Conservation (phyloP, 139 green algal species). For the Haematococcus lacustris region DNA sequence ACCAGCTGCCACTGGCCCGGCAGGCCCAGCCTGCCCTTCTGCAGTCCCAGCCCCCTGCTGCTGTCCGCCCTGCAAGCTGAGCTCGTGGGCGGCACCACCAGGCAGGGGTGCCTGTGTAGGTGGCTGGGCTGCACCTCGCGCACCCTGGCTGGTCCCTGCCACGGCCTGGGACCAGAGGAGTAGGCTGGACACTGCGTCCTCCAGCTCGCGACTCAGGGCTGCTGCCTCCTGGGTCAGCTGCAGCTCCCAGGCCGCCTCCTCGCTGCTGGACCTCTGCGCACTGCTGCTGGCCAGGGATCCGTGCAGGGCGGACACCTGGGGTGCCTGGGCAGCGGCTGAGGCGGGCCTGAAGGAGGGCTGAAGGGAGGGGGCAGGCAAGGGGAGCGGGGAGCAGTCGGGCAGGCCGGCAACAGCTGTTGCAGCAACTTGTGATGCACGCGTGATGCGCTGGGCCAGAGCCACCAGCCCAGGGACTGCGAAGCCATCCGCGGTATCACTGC, state of each 20-base stretch:
- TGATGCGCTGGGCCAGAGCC: too few relatives aligned
- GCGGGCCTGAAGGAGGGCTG: too few relatives aligned
- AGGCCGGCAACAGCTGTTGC: too few relatives aligned
- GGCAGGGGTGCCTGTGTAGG: background rate
- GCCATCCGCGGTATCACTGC: too few relatives aligned
- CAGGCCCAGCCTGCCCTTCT: background rate
- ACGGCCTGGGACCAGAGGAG: conserved; percentile 64
- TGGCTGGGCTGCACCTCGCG: conserved; percentile 2
- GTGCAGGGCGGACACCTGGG: background rate
- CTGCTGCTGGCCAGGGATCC: background rate
- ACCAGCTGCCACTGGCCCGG: background rate
- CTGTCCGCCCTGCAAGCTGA: too few relatives aligned
- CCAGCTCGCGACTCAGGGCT: conserved; percentile 17
- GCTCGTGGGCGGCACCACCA: background rate
- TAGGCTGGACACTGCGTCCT: conserved; percentile 33
- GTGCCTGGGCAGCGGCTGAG: background rate
- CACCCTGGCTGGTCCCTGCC: too few relatives aligned
- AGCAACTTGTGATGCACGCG: too few relatives aligned
- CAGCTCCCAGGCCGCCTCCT: conserved; percentile 14
- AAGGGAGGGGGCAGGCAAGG: too few relatives aligned
- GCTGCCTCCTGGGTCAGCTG: conserved; percentile 15
- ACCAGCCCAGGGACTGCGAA: too few relatives aligned
- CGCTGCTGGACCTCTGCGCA: background rate
- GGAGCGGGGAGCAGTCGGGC: too few relatives aligned
- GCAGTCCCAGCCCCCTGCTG: background rate